Evolutionary conservation across 1,284 basidiomycete genomes (phyloP).

Genomic region (Porphyrellus sp.): DNA sequence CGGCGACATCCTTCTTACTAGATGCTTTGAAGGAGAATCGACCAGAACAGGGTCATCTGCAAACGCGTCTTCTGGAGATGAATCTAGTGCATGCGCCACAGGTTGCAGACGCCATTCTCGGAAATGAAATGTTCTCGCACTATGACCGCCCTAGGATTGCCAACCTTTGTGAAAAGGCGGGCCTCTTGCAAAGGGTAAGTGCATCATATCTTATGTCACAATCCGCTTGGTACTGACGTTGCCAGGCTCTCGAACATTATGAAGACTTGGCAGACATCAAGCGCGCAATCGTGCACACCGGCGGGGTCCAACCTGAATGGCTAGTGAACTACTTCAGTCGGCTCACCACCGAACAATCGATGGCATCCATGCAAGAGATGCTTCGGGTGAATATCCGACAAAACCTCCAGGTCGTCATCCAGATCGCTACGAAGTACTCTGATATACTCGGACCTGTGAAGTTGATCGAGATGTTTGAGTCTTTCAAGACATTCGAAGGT

Average conservation of each 20-base stretch:
- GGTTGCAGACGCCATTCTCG: slow-evolving; percentile 98
- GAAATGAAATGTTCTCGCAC: slow-evolving; percentile 98
- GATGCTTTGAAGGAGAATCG: slow-evolving; percentile 99
- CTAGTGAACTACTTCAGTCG: slow-evolving; percentile 97
- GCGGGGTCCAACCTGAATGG: slow-evolving; percentile 91
- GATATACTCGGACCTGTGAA: slow-evolving; percentile 97
- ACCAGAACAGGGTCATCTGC: slow-evolving; percentile 94
- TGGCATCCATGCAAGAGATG: slow-evolving; percentile 98
- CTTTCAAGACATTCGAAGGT: slow-evolving; percentile 97
- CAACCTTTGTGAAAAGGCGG: slow-evolving; percentile 98
- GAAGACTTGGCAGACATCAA: slow-evolving; percentile 98
- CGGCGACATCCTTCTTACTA: slow-evolving; percentile 96
- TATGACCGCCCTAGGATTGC: slow-evolving; percentile 97
- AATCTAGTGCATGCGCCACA: slow-evolving; percentile 97
- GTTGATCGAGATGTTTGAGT: slow-evolving; percentile 98
- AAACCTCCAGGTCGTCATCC: slow-evolving; percentile 95
- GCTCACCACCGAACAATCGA: slow-evolving; percentile 97
- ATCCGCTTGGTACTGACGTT: slow-evolving; percentile 12
- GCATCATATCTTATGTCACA: neutral
- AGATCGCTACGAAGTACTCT: slow-evolving; percentile 99
- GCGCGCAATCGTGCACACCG: slow-evolving; percentile 94
- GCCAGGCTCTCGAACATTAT: slow-evolving; percentile 96
- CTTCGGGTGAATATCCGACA: slow-evolving; percentile 95
- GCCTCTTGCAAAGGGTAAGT: slow-evolving; percentile 85
- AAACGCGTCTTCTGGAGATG: slow-evolving; percentile 97